Percentiles rank a stretch among this genome's conserved stretches.
Evolutionary conservation across 768 basidiomycete genomes (phyloP).

Genomic region (Tricholoma sp.): DNA sequence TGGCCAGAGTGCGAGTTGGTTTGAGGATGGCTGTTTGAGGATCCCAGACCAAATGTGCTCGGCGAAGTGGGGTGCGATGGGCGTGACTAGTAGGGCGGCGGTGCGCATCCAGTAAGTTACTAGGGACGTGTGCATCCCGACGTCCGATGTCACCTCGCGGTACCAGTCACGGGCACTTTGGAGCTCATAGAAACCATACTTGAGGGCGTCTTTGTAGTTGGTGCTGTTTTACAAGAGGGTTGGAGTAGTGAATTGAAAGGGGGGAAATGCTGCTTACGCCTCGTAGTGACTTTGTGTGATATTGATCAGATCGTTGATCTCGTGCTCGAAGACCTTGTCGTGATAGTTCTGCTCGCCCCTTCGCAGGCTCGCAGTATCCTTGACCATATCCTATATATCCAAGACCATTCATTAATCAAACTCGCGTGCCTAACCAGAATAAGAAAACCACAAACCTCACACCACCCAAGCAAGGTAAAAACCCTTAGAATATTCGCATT

Average conservation of each 20-base stretch:
- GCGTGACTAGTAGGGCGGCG: slow-evolving; percentile 75
- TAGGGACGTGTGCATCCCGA: slow-evolving; percentile 89
- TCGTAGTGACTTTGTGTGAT: slow-evolving; percentile 78
- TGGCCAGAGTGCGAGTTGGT: slow-evolving; percentile 86
- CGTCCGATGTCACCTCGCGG: slow-evolving; percentile 82
- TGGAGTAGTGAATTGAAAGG: neutral
- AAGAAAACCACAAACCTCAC: slow-evolving; percentile 53
- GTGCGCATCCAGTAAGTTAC: slow-evolving; percentile 80
- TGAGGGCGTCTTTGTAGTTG: slow-evolving; percentile 93
- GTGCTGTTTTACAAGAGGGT: slow-evolving; percentile 45
- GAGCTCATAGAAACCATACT: slow-evolving; percentile 93
- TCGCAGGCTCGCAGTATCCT: slow-evolving; percentile 66
- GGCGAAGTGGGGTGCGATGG: slow-evolving; percentile 90
- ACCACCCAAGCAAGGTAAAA: slow-evolving; percentile 88
- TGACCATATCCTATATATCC: slow-evolving; percentile 64
- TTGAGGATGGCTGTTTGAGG: slow-evolving; percentile 65
- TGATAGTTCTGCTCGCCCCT: slow-evolving; percentile 75
- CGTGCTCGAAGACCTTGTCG: slow-evolving; percentile 87
- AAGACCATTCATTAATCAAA: slow-evolving; percentile 4
- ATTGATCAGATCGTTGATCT: slow-evolving; percentile 82
- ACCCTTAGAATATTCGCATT: slow-evolving; percentile 94
- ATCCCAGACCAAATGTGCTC: slow-evolving; percentile 84
- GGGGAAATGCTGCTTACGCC: slow-evolving; percentile 46
- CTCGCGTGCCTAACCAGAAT: neutral
- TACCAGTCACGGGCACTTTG: slow-evolving; percentile 94